Evolutionary conservation across 1,284 basidiomycete species (phyloP).

Genomic region (Mycena sp.): DNA sequence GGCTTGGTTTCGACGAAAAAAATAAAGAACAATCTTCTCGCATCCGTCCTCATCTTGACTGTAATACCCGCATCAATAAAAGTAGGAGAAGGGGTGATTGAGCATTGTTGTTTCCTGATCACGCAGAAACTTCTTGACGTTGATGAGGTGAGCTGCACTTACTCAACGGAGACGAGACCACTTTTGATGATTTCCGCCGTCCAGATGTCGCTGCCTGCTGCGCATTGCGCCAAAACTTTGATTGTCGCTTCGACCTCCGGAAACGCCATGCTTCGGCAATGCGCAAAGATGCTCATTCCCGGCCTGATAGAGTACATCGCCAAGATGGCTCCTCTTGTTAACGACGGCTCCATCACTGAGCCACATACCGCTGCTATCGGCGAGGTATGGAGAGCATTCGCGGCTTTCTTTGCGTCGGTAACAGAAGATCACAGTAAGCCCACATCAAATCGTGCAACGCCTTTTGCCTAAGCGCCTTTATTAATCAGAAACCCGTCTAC

Average conservation of each 20-base stretch:
- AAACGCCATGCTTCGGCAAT: constrained; percentile 75
- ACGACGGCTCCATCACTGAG: constrained; percentile 64
- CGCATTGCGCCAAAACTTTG: constrained; percentile 89
- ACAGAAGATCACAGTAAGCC: constrained; percentile 74
- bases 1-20: constrained; percentile 85
- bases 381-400: constrained; percentile 87
- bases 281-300: constrained; percentile 79
- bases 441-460: no score
- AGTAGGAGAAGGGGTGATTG: constrained; percentile 81
- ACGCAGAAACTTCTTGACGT: constrained; percentile 77
- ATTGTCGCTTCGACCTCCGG: constrained; percentile 72
- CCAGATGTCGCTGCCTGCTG: constrained; percentile 84
- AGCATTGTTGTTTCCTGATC: constrained; percentile 87
- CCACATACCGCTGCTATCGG: constrained; percentile 68
- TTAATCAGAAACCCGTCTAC: constrained; percentile 67
- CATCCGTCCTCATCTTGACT: constrained; percentile 87
- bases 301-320: constrained; percentile 84
- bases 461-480: no score
- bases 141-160: constrained; percentile 65
- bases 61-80: constrained; percentile 75
- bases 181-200: constrained; percentile 36
- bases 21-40: constrained; percentile 91
- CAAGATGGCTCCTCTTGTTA: constrained; percentile 66
- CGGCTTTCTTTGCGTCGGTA: constrained; percentile 68
- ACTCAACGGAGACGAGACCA: not conserved